Evolutionary conservation across 345 rosid genomes (phyloP), one percentile per base, ranked within the genome.

Genomic region (Raphanus raphanistrum): DNA sequence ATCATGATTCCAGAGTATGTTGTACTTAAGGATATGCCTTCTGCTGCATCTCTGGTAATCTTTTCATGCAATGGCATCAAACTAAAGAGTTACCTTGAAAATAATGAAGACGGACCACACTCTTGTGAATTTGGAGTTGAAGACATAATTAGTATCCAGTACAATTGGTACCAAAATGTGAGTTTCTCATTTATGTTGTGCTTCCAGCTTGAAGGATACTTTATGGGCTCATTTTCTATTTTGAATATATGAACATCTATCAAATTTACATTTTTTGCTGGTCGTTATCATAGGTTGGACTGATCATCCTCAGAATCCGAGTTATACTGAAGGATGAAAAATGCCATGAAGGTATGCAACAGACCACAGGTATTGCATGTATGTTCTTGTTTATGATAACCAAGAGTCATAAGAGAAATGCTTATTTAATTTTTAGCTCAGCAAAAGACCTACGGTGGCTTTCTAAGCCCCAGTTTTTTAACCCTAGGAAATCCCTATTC

Each of bases 111-210:
- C 66, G 87, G 74, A 66, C 61, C 78, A 60, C 80, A 81, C 45
- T 81, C 74, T 68, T 73, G 84, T 66, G 93, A 88, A 69, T 84
- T 77, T 84, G 82, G 81, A 79, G 82, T 95, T 66, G 97, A 88
- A 73, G 97, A 92, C 81, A 88, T 95, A 64, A 68, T 92, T 63
- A 79, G 71, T 43, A 88, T 95, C 17, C 81, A 84, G 52, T 84
- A 88, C 76, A 87, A 80, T 63, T 84, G 88, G 84, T 79, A 85
- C 79, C 88, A 83, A 78, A 88, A 83, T 83, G 99, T 95, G 82
- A 88, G 93, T 60, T 70, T 36, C 70, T 21, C 52, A 66, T 69
- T 27, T 72, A 50, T 58, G 50, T 75, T 3, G 16, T 72, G 36
- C 63, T 68, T 50, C 63, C 29, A 31, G 67, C 52, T 35, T 70